Base-by-base conservation (phyloP, 345 rosid species). In the Populus nigra region DNA sequence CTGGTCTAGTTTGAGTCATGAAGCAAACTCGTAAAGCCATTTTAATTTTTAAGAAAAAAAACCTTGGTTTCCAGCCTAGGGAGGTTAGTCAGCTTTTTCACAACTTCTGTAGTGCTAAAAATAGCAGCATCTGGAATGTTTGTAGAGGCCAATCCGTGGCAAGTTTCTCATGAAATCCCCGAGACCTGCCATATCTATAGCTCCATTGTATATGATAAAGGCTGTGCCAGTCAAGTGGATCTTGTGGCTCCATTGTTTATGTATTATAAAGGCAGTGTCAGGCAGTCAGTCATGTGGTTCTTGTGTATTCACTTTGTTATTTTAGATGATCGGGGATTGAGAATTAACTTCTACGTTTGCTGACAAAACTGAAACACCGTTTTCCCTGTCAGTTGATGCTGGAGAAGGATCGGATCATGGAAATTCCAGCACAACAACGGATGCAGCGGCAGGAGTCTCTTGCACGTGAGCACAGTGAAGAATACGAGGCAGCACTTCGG, bases 401-500 rank as follows among this genome's bases (percentile, higher is more conserved):
- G 82, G 93, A 93, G 84, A 90, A 88, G 79, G 94, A 96, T 41
- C 83, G 57, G 79, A 87, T 84, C 25, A 85, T 88, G 94, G 85
- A 86, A 76, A 88, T 93, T 78, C 99, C 99, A 0, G 81, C 75
- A n/a, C 85, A 84, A 79, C 97, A 93, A 85, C 90, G 85, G 79
- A 96, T 96, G 89, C 93, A 88, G 83, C 87, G 93, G 69, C 91
- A 92, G 29, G 82, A 84, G 79, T 91, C 88, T 2, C 59, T 93
- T 18, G 93, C 87, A 39, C 93, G 89, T 63, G 99, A 91, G 61
- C 99, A 91, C 73, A 85, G 76, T 10, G 89, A 91, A 74, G 99
- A 92, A 84, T 88, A 95, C 84, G 78, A 85, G 84, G 99, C 96
- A 36, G 99, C 99, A 38, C 86, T 96, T 25, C 81, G 79, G 83